Conservation (phyloP, 345 rosid species). For the Moricandia arvensis region DNA sequence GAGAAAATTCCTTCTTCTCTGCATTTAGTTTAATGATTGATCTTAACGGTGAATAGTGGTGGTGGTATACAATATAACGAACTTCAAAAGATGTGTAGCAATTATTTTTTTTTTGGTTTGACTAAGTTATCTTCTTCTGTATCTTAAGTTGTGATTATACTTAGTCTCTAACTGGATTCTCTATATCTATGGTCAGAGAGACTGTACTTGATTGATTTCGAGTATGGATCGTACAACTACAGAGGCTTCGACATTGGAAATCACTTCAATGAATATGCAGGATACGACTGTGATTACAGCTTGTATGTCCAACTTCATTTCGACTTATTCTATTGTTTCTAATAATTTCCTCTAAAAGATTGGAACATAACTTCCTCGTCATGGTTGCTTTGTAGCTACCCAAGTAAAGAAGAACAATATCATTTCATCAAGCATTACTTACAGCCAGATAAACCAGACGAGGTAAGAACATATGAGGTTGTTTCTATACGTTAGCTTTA, state of each 20-base stretch:
- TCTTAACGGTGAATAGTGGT: background rate
- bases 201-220: slow-evolving; percentile 90
- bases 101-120: background rate
- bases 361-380: slow-evolving; percentile 15
- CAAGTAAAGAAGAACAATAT: slow-evolving; percentile 76
- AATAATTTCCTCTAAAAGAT: background rate
- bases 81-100: background rate
- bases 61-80: slow-evolving; percentile 1
- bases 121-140: background rate
- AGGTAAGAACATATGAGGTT: slow-evolving; percentile 62
- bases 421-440: slow-evolving; percentile 88
- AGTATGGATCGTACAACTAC: slow-evolving; percentile 89
- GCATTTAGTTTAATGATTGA: background rate
- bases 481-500: no score
- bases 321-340: slow-evolving; percentile 13
- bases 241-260: slow-evolving; percentile 95
- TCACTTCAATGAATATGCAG: slow-evolving; percentile 94
- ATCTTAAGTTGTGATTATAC: background rate
- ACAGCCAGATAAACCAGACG: slow-evolving; percentile 61
- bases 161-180: slow-evolving; percentile 14
- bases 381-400: slow-evolving; percentile 54
- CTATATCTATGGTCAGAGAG: slow-evolving; percentile 49
- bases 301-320: slow-evolving; percentile 50
- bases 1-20: slow-evolving; percentile 1
- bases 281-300: slow-evolving; percentile 91